phyloP scores from a whole-genome alignment of 2,329 filamentous ascomycete genomes.

The Cephalotrichum gorgonifer region DNA sequence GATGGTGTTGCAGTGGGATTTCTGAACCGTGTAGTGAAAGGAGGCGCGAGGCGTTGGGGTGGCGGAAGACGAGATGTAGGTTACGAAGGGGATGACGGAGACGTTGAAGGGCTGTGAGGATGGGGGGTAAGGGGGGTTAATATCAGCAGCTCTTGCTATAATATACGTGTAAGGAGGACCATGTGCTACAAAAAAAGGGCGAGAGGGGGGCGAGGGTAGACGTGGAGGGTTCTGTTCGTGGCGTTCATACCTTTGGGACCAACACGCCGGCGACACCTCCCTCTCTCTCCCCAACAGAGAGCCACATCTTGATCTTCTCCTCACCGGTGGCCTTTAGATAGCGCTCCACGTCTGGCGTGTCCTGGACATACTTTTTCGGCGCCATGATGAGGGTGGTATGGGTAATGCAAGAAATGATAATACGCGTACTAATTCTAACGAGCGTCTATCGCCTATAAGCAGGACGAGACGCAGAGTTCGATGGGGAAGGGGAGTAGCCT shows the following conservation, averaged over 20 bases:
- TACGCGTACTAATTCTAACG: no score
- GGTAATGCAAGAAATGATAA: no score
- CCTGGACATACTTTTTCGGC: neutral
- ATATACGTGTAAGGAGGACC: neutral
- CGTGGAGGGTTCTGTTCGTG: neutral
- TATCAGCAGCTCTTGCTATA: neutral
- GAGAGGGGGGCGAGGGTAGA: neutral
- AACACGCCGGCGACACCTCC: neutral
- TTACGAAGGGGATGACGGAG: constrained; percentile 20
- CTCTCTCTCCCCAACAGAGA: constrained; percentile 7
- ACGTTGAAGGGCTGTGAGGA: neutral
- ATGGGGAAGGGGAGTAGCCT: no score
- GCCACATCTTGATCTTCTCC: constrained; percentile 20
- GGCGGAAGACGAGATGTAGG: constrained; percentile 23
- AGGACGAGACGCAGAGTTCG: no score
- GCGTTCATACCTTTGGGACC: neutral
- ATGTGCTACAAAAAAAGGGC: neutral
- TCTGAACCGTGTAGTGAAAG: constrained; percentile 39
- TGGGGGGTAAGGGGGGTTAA: neutral
- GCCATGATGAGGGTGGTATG: no score
- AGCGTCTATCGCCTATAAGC: no score
- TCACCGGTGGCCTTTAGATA: constrained; percentile 10
- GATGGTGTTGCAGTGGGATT: constrained; percentile 40
- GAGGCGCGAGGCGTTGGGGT: constrained; percentile 26
- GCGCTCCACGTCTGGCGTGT: neutral